A percentile compares a stretch with the other conserved stretches of the same genome.
These are phyloP conservation scores for Lachnellula occidentalis DNA, from an alignment of 2,329 filamentous ascomycete species.

Conservation along the genomic window DNA sequence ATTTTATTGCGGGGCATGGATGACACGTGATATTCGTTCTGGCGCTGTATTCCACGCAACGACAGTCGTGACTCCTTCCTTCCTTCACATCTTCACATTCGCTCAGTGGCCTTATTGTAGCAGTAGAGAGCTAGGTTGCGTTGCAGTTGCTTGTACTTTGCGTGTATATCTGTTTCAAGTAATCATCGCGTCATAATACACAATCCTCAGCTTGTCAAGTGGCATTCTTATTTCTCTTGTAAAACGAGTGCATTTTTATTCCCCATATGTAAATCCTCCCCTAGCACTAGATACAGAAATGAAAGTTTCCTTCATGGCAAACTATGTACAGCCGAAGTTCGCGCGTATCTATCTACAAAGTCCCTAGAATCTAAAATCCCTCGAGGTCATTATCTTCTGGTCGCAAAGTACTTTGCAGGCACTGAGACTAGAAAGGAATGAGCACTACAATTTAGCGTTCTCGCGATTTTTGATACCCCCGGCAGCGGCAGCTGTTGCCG, in stretches of 20 bases:
- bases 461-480: slow-evolving; percentile 2
- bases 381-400: slow-evolving; percentile 6
- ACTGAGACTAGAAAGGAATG: slow-evolving; percentile 26
- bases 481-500: slow-evolving; percentile 3
- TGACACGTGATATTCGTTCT: background rate
- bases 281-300: slow-evolving; percentile 18
- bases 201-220: background rate
- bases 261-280: background rate
- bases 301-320: background rate
- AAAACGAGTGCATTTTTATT: slow-evolving; percentile 2
- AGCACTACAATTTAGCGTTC: slow-evolving; percentile 4
- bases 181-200: background rate
- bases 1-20: slow-evolving; percentile 4
- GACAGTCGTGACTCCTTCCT: background rate
- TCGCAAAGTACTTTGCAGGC: slow-evolving; percentile 11
- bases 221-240: background rate
- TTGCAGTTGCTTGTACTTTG: no score
- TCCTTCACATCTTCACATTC: background rate
- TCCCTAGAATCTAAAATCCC: slow-evolving; percentile 11
- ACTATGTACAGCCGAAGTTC: slow-evolving; percentile 16
- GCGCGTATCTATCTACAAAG: slow-evolving; percentile 6
- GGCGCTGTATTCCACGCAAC: background rate
- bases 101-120: no score
- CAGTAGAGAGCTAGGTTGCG: no score
- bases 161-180: no score